Conservation (phyloP, 139 green algal species). For the Chlamydomonas schloesseri region DNA sequence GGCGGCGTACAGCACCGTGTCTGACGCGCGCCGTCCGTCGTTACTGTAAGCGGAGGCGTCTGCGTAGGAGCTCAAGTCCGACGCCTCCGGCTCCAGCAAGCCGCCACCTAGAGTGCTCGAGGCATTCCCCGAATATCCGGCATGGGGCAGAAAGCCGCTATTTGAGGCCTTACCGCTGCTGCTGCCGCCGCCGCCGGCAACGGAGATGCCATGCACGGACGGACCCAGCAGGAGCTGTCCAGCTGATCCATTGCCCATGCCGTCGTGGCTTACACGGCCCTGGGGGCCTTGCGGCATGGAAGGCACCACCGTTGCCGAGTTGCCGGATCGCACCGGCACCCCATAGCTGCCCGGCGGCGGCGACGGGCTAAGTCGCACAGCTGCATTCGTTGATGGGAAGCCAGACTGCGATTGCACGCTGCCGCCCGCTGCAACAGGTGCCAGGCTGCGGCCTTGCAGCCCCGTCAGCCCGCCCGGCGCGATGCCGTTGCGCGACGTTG, state of each 20-base stretch:
- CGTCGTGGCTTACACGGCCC: not conserved
- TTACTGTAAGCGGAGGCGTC: not conserved
- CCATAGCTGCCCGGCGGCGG: not conserved
- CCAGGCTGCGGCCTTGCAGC: conserved; percentile 31
- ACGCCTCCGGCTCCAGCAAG: not conserved
- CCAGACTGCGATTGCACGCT: conserved; percentile 3
- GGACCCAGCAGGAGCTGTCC: too few relatives aligned
- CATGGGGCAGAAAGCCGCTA: too few relatives aligned
- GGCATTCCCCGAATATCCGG: too few relatives aligned
- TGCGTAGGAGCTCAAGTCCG: not conserved
- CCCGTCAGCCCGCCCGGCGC: not conserved
- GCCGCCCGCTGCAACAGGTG: not conserved
- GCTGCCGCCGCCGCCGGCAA: too few relatives aligned
- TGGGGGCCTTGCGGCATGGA: not conserved
- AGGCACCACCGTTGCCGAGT: not conserved
- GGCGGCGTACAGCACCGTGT: conserved; percentile 32
- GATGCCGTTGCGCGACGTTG: too few relatives aligned
- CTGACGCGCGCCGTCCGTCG: conserved; percentile 14
- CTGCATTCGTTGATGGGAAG: not conserved
- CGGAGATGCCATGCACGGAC: too few relatives aligned
- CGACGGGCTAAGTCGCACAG: not conserved
- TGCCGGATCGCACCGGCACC: not conserved
- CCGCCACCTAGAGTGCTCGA: too few relatives aligned
- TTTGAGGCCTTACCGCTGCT: too few relatives aligned
- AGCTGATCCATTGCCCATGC: not conserved